Conservation (phyloP, 2,329 filamentous ascomycete species). For the Cladosporium colombiae region DNA sequence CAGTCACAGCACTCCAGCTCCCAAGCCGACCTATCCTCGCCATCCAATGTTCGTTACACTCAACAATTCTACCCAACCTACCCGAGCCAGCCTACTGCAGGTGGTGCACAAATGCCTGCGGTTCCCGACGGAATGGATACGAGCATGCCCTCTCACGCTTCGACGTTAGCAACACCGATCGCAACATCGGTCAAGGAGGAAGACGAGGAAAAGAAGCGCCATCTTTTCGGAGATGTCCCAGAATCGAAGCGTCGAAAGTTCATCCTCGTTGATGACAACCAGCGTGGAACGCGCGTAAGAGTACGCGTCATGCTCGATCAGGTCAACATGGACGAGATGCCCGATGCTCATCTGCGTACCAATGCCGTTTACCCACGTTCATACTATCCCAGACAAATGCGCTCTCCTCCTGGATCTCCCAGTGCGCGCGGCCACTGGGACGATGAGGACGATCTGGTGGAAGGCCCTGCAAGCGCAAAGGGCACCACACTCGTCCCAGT, state of each 20-base stretch:
- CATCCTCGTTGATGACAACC: constrained; percentile 88
- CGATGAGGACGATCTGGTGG: constrained; percentile 62
- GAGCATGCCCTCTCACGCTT: constrained; percentile 39
- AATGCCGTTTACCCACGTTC: constrained; percentile 89
- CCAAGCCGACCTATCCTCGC: constrained; percentile 50
- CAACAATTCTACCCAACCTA: constrained; percentile 77
- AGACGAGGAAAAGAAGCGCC: constrained; percentile 61
- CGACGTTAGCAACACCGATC: constrained; percentile 36
- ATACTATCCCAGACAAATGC: constrained; percentile 93
- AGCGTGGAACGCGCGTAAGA: constrained; percentile 76
- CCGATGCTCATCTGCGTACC: constrained; percentile 87
- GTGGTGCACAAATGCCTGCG: constrained; percentile 63
- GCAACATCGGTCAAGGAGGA: constrained; percentile 43
- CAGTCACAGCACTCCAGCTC: constrained; percentile 65
- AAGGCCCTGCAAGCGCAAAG: constrained; percentile 42
- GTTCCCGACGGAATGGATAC: constrained; percentile 59
- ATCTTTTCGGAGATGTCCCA: constrained; percentile 83
- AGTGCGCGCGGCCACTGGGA: constrained; percentile 74
- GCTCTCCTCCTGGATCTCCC: constrained; percentile 74
- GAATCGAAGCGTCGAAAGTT: constrained; percentile 94
- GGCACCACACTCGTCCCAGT: constrained; percentile 51
- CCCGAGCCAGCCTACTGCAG: constrained; percentile 58
- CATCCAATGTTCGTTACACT: constrained; percentile 69
- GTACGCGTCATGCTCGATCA: constrained; percentile 91
- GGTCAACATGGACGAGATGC: constrained; percentile 93